phyloP scores from a whole-genome alignment of 1,284 basidiomycete species.

The Athelia psychrophila region DNA sequence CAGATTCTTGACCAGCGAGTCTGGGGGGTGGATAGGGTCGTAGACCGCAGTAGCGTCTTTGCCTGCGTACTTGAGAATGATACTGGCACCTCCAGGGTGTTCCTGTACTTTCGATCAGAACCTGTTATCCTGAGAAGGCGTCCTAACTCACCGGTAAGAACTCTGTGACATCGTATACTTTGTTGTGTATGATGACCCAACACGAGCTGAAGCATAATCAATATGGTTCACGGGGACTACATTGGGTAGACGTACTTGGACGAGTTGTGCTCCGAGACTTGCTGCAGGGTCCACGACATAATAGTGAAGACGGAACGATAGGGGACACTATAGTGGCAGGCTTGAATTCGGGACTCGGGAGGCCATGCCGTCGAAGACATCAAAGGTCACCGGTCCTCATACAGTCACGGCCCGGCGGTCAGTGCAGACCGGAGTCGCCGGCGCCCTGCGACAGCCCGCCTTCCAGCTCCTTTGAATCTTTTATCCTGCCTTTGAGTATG shows the following conservation, averaged over 20 bases:
- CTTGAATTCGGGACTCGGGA: no score
- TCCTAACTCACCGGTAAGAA: slow-evolving; percentile 60
- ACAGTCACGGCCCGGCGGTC: no score
- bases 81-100: slow-evolving; percentile 79
- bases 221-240: slow-evolving; percentile 1
- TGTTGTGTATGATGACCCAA: slow-evolving; percentile 83
- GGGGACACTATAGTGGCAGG: no score
- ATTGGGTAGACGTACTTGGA: slow-evolving; percentile 34
- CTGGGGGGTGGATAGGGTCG: slow-evolving; percentile 71
- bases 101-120: slow-evolving; percentile 38
- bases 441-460: no score
- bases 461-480: no score
- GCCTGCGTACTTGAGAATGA: slow-evolving; percentile 80
- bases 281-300: slow-evolving; percentile 38
- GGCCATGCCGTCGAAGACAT: no score
- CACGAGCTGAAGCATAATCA: slow-evolving; percentile 52
- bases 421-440: no score
- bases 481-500: no score
- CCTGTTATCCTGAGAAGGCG: background rate
- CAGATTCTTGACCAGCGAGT: slow-evolving; percentile 69
- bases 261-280: slow-evolving; percentile 53
- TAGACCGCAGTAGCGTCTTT: slow-evolving; percentile 74
- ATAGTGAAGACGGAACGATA: slow-evolving; percentile 2
- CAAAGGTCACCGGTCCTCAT: no score
- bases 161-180: slow-evolving; percentile 83